Evolutionary conservation across 1,284 basidiomycete species (phyloP), one percentile per base, ranked within the genome.

Genomic region (Cryptococcus wingfieldii): DNA sequence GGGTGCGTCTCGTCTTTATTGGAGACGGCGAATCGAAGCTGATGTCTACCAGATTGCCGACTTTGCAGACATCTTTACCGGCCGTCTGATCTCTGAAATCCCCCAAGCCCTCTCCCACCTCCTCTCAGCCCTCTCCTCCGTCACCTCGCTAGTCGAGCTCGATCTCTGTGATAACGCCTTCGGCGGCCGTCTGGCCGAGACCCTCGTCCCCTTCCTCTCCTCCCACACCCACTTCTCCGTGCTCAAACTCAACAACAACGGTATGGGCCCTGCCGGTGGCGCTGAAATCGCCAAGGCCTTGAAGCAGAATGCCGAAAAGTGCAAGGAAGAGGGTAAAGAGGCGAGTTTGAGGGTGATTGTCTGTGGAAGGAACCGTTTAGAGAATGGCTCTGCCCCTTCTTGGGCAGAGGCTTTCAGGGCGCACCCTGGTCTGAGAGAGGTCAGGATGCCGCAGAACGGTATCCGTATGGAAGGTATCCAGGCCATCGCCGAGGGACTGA

Each of bases 31-130:
- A n/a, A 18, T 28, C 37, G 8, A 38, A 25, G 43, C n/a, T n/a
- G 13, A 50, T 38, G 49, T 16, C 28, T 19, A n/a, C 38, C 68
- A 97, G 93, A 80, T 96, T 54, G 95, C 92, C 64, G 88, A 98
- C 80, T 89, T 98, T 65, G 89, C 92, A 47, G 96, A 98, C 79
- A 95, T 98, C 78, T 98, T 98, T 79, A 98, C 95, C 10, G 91
- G 94, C 50, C 88, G 96, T 58, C 83, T 97, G 65, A 98, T 98
- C 79, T 83, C 85, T 59, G 95, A 98, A 78, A 98, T 98, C 71
- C 96, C 96, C 4, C 84, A 81, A 65, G 90, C 95, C 3, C 85
- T 98, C 45, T 83, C 86, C 39, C 88, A 90, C 34, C 84, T 98
- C 65, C 97, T 93, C 76, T 84, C 91, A 68, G 86, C 91, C 14